A percentile compares a stretch with the other conserved stretches of the same genome.
These are phyloP conservation scores for Aspergillus heteromorphus DNA, from an alignment of 495 filamentous ascomycete species.

Conservation along the genomic window DNA sequence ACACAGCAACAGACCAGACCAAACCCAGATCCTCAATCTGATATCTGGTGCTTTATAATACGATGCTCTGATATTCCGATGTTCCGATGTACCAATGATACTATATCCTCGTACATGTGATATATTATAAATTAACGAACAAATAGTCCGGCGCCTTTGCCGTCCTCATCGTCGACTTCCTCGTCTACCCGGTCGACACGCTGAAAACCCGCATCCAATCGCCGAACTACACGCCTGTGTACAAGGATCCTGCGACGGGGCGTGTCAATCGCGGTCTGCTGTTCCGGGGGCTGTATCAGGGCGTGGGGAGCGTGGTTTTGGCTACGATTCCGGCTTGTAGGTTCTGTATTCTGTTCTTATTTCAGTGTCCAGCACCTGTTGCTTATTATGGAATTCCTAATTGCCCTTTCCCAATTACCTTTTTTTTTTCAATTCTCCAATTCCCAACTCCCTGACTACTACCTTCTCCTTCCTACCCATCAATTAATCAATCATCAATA, in stretches of 20 bases:
- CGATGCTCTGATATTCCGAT: no score
- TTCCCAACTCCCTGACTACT: neutral
- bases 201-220: constrained; percentile 83
- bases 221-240: constrained; percentile 60
- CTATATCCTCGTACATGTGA: no score
- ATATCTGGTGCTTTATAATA: no score
- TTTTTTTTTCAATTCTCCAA: neutral
- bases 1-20: constrained; percentile 1
- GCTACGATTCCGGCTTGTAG: constrained; percentile 79
- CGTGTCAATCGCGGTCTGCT: constrained; percentile 49
- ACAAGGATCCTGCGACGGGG: constrained; percentile 48
- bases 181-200: constrained; percentile 81
- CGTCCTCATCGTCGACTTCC: constrained; percentile 71
- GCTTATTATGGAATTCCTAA: no score
- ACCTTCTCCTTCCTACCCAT: no score
- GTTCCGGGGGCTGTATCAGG: constrained; percentile 79
- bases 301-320: constrained; percentile 81
- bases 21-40: no score
- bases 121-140: neutral
- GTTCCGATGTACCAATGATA: no score
- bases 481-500: no score
- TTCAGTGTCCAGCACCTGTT: no score
- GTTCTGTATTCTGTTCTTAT: no score
- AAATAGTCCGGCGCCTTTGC: constrained; percentile 74
- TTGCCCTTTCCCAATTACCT: no score